Percentiles rank a stretch among this genome's conserved stretches.
These are phyloP conservation scores for Lachnellula arida DNA, from an alignment of 2,329 filamentous ascomycete genomes.

Conservation along the genomic window DNA sequence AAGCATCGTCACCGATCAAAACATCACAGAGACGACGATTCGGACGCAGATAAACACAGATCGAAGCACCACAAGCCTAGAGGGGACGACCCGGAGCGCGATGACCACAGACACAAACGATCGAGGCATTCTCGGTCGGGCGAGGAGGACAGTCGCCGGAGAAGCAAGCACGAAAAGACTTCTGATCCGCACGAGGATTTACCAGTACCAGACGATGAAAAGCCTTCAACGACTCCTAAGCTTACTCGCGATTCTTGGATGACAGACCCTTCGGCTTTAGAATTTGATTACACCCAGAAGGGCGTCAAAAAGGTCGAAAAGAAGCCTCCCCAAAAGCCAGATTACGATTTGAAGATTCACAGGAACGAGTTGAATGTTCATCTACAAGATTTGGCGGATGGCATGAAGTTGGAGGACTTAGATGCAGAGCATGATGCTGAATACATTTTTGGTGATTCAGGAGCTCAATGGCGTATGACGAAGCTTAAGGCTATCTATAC, in stretches of 20 bases:
- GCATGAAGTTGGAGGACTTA: slow-evolving; percentile 49
- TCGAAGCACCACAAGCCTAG: slow-evolving; percentile 12
- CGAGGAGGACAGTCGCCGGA: slow-evolving; percentile 31
- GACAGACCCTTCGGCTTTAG: slow-evolving; percentile 76
- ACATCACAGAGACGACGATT: slow-evolving; percentile 29
- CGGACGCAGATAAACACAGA: slow-evolving; percentile 13
- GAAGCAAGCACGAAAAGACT: slow-evolving; percentile 36
- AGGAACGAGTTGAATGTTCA: slow-evolving; percentile 76
- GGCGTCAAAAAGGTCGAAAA: slow-evolving; percentile 50
- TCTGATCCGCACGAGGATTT: slow-evolving; percentile 47
- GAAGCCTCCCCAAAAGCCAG: slow-evolving; percentile 24
- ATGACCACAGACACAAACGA: slow-evolving; percentile 59
- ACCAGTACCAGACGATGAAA: slow-evolving; percentile 48
- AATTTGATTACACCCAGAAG: slow-evolving; percentile 76
- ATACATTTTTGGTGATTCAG: slow-evolving; percentile 85
- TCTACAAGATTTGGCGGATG: slow-evolving; percentile 46
- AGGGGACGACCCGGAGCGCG: slow-evolving; percentile 42
- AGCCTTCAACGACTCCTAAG: slow-evolving; percentile 25
- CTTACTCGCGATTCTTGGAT: slow-evolving; percentile 84
- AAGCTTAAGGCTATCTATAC: slow-evolving; percentile 84
- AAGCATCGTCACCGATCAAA: slow-evolving; percentile 32
- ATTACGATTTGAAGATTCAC: slow-evolving; percentile 49
- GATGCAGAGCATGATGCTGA: slow-evolving; percentile 56
- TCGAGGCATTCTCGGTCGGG: slow-evolving; percentile 40
- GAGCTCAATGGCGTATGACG: slow-evolving; percentile 94